Evolutionary conservation across 1,284 basidiomycete genomes (phyloP), one percentile per base, ranked within the genome.

Genomic region (Sanghuangporus sanghuang): DNA sequence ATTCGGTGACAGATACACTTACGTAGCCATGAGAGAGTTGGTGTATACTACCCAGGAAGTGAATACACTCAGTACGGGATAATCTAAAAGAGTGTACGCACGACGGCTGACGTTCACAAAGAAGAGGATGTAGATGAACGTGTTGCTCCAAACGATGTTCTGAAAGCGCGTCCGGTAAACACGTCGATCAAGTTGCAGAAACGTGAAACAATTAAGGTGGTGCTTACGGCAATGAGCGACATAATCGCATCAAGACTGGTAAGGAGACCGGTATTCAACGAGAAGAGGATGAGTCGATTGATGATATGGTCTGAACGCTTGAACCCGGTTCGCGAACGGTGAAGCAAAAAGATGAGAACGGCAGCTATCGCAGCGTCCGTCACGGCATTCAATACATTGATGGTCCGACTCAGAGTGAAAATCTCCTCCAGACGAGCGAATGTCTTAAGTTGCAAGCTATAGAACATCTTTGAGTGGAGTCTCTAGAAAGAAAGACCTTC

Each of bases 11-110:
- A 6, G 16, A 42, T 16, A 48, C 9, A 36, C 62, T 44, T 36
- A 64, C 60, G 65, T 66, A 23, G 65, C 65, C 18, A 66, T 44
- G 11, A 66, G 58, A 32, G 65, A 63, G 18, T 66, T 66, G 11
- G 62, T 56, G 59, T 66, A 66, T 7, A 66, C 65, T 66, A 38
- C 27, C 16, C 7, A 18, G 11, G 32, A 7, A 53, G 32, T 39
- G 39, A 38, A 5, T 27, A 16, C 12, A 14, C 32, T 12, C 27
- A 46, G n/a, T 16, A 46, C 44, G 44, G 44, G 48, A 46, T 14
- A 16, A 14, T 7, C 8, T 49, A 42, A 14, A 35, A 16, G 59
- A 11, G 11, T 21, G 40, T 27, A 66, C 65, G n/a, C 52, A 66
- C 61, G 54, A 42, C 60, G 62, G 59, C 65, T 64, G 54, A 64